These are phyloP conservation scores for Ettlia oleoabundans DNA, from an alignment of 139 green algal genomes.

Conservation along the genomic window DNA sequence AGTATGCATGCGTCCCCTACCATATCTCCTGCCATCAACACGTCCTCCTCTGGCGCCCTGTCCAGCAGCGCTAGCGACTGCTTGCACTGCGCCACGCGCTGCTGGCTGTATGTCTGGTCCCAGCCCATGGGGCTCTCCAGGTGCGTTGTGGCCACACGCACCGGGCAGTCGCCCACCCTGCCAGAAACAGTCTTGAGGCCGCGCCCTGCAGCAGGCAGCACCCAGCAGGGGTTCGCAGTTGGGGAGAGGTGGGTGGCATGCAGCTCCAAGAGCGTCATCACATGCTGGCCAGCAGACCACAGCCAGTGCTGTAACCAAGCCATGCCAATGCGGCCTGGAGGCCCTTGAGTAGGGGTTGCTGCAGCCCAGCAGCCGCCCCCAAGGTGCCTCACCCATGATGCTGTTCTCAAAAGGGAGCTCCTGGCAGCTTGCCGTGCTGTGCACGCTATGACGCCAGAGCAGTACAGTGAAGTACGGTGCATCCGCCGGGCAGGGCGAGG, in stretches of 20 bases:
- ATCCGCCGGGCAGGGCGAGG: slow-evolving; percentile 2
- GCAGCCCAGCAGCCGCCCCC: too few relatives aligned
- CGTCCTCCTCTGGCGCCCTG: slow-evolving; percentile 1
- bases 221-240: background rate
- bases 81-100: slow-evolving; percentile 44
- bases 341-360: too few relatives aligned
- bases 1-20: too few relatives aligned
- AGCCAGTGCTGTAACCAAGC: background rate
- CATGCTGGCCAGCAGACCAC: too few relatives aligned
- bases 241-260: too few relatives aligned
- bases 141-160: slow-evolving; percentile 63
- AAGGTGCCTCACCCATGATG: slow-evolving; percentile 54
- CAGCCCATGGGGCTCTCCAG: slow-evolving; percentile 60
- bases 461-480: slow-evolving; percentile 71
- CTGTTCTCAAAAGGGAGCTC: slow-evolving; percentile 53
- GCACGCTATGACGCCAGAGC: slow-evolving; percentile 39
- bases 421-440: background rate
- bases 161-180: background rate
- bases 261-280: too few relatives aligned
- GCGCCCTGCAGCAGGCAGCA: slow-evolving; percentile 19
- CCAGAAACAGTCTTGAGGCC: slow-evolving; percentile 33
- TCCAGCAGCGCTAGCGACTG: slow-evolving; percentile 39
- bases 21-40: slow-evolving; percentile 62
- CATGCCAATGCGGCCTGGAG: too few relatives aligned
- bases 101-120: slow-evolving; percentile 31